phyloP scores from a whole-genome alignment of 805 yeast species.

The Wickerhamomyces sydowiorum region DNA sequence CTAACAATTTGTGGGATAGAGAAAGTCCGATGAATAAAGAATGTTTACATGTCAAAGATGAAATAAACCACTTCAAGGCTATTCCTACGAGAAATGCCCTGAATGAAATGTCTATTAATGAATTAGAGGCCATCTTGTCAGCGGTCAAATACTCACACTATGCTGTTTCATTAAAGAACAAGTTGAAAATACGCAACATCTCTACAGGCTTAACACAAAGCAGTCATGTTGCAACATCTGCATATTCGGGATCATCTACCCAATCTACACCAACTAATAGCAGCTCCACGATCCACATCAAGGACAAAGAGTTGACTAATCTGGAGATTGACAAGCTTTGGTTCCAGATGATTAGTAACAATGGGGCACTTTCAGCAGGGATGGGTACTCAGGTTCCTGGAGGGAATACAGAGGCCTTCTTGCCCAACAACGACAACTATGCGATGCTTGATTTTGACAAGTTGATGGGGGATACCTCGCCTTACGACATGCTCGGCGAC shows the following conservation, averaged over 20 bases:
- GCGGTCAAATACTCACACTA: neutral
- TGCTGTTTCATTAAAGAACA: neutral
- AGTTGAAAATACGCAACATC: neutral
- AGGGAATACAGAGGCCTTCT: too few species aligned
- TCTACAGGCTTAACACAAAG: neutral
- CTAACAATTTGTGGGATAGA: conserved; percentile 23
- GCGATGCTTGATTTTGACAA: conserved; percentile 9
- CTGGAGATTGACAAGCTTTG: conserved; percentile 19
- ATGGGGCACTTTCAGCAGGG: neutral
- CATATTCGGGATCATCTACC: too few species aligned
- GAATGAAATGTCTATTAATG: conserved; percentile 6
- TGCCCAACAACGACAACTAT: neutral
- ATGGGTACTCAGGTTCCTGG: too few species aligned
- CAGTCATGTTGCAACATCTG: too few species aligned
- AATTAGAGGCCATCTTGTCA: neutral
- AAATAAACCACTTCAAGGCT: conserved; percentile 12
- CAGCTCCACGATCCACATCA: conserved; percentile 9
- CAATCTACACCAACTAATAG: neutral
- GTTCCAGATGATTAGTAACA: conserved; percentile 20
- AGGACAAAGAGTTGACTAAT: conserved; percentile 12
- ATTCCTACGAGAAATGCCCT: conserved; percentile 23
- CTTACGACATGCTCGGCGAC: conserved; percentile 16
- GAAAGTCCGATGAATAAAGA: conserved; percentile 15
- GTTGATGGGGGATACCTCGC: conserved; percentile 13
- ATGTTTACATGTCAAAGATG: conserved; percentile 6